Percentiles rank a stretch among this genome's conserved stretches.
Conservation (phyloP, 2,329 filamentous ascomycete species). For the Ceratocystis ficicola region DNA sequence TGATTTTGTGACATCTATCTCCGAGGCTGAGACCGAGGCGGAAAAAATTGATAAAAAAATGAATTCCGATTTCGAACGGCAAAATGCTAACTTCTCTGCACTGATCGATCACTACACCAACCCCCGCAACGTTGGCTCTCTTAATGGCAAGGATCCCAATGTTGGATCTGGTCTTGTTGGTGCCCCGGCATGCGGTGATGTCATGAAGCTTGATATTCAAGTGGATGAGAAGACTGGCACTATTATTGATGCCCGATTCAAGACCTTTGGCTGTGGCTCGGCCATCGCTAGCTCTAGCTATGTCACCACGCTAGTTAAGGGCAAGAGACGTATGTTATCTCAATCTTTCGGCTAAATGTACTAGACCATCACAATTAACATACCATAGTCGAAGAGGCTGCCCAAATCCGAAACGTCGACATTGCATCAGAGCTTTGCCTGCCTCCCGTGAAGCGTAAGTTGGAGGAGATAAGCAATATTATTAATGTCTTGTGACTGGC, state of each 20-base stretch:
- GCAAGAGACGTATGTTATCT: constrained; percentile 51
- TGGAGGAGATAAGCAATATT: not conserved
- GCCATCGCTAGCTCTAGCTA: constrained; percentile 94
- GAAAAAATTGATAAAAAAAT: constrained; percentile 27
- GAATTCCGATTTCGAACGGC: constrained; percentile 26
- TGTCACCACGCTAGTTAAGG: constrained; percentile 86
- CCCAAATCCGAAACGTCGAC: constrained; percentile 88
- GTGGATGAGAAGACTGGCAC: constrained; percentile 80
- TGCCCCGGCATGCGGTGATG: constrained; percentile 77
- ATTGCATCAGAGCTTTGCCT: constrained; percentile 93
- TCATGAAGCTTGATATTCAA: constrained; percentile 71
- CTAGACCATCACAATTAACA: not conserved
- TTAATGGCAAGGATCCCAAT: constrained; percentile 61
- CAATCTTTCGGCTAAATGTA: too few relatives aligned
- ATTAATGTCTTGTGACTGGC: not conserved
- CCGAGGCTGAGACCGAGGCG: not conserved
- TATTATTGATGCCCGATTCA: constrained; percentile 93
- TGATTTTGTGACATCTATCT: not conserved
- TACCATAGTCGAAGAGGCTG: constrained; percentile 66
- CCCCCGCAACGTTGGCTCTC: constrained; percentile 44
- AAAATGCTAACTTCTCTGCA: constrained; percentile 27
- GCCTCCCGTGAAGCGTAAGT: constrained; percentile 74
- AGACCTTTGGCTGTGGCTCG: constrained; percentile 90
- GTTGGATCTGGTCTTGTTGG: constrained; percentile 88
- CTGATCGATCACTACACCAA: constrained; percentile 41